Conservation (phyloP, 345 rosid species). For the Lenwebbia sp. region DNA sequence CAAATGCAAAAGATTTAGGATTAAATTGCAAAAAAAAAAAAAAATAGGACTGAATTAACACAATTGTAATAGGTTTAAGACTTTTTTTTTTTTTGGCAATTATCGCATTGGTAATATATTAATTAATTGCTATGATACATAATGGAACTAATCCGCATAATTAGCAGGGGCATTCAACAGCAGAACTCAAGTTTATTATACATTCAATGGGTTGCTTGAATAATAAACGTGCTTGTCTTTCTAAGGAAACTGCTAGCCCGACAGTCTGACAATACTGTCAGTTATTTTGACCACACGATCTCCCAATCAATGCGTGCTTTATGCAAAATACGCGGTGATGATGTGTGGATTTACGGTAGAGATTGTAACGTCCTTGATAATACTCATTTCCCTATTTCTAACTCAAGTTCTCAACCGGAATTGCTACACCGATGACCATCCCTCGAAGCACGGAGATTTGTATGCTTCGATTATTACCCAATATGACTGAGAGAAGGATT, state of each 20-base stretch:
- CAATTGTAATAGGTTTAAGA: too few species aligned
- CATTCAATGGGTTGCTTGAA: background rate
- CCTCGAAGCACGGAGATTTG: background rate
- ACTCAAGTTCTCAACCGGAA: background rate
- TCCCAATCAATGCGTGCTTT: too few species aligned
- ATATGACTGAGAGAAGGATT: background rate
- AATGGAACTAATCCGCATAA: background rate
- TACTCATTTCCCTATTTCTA: background rate
- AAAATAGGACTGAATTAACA: too few species aligned
- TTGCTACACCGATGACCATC: background rate
- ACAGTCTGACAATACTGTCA: too few species aligned
- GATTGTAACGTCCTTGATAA: too few species aligned
- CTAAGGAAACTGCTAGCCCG: too few species aligned
- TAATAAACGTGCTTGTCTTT: background rate
- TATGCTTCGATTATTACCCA: background rate
- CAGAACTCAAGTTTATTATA: background rate
- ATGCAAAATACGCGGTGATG: too few species aligned
- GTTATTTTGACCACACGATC: too few species aligned
- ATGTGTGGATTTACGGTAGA: too few species aligned
- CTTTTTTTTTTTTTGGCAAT: too few species aligned
- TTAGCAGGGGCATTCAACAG: background rate
- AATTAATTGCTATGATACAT: background rate
- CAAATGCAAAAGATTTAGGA: too few species aligned
- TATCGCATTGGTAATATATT: background rate
- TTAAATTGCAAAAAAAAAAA: too few species aligned